Evolutionary conservation across 2,329 filamentous ascomycete species (phyloP), one percentile per base, ranked within the genome.

Genomic region (Cercospora zeina): DNA sequence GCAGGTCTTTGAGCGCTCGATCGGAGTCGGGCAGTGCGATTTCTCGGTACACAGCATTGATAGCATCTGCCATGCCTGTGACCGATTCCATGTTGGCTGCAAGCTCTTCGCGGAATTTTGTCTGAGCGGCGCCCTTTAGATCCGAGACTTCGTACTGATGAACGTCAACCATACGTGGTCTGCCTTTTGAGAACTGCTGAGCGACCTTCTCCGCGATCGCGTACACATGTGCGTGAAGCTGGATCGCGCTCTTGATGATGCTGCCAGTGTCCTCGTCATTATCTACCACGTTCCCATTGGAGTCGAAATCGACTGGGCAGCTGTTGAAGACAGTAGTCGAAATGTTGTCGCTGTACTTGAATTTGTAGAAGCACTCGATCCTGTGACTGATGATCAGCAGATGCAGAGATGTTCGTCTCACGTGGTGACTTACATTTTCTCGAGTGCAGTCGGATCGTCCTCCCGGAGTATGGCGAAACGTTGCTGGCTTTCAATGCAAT

Each of bases 191-290:
- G 24, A 16, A 10, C 3, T 1, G 14, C 6, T 2, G 1, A 16
- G 21, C 1, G 4, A 50, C 47, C 47, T 50, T 54, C n/a, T 54
- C 31, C 16, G 51, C 51, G 7, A 54, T 54, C 9, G 51, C 51
- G 19, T 37, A 54, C 6, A 54, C 11, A 4, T 37, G 51, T 2
- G 51, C 51, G n/a, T 54, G 51, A 0, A 54, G 33, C 51, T 37
- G 31, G n/a, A 37, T 24, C 2, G 33, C 5, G 19, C 1, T 1
- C 4, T 24, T 3, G 10, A 7, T 45, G 39, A 45, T 24, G 10
- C 39, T 45, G 39, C 19, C 19, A 19, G 19, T 16, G 9, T 34
- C 31, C 4, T 10, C 31, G 31, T 34, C 24, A 27, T 34, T 6
- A 27, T 27, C 31, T 8, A 34, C 8, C 4, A 34, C 31, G 9